These are phyloP conservation scores for Penicillium olsonii DNA, from an alignment of 2,329 filamentous ascomycete genomes.

Conservation along the genomic window DNA sequence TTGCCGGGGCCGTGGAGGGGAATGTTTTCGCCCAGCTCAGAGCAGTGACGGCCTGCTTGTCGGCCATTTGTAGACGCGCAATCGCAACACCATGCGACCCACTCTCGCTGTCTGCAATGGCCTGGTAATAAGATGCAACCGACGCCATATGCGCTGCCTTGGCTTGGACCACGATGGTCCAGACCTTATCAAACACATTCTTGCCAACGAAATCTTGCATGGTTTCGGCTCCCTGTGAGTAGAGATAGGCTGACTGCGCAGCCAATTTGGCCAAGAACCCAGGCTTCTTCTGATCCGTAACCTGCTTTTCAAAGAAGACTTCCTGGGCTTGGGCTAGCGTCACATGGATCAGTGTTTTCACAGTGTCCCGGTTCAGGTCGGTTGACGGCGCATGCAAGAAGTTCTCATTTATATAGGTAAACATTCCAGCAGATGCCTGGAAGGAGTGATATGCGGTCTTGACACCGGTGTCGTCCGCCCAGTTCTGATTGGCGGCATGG, in stretches of 20 bases:
- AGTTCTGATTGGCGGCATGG: conserved; percentile 89
- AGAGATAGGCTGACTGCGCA: conserved; percentile 85
- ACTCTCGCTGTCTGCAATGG: conserved; percentile 83
- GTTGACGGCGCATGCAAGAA: conserved; percentile 95
- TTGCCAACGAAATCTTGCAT: conserved; percentile 90
- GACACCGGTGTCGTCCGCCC: conserved; percentile 86
- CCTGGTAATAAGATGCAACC: conserved; percentile 90
- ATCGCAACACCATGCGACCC: conserved; percentile 85
- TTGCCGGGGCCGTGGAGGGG: conserved; percentile 74
- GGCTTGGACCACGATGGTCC: conserved; percentile 70
- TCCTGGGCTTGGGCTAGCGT: conserved; percentile 97
- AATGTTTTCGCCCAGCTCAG: conserved; percentile 75
- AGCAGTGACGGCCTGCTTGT: conserved; percentile 76
- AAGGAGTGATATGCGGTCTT: conserved; percentile 98
- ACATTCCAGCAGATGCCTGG: conserved; percentile 98
- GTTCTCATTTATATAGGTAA: conserved; percentile 99
- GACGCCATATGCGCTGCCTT: conserved; percentile 84
- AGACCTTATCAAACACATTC: conserved; percentile 91
- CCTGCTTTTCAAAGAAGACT: conserved; percentile 95
- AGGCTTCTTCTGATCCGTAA: conserved; percentile 88
- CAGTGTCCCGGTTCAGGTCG: conserved; percentile 92
- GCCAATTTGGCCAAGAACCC: conserved; percentile 90
- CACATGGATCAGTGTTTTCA: conserved; percentile 89
- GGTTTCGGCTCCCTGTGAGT: conserved; percentile 83
- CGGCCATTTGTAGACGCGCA: conserved; percentile 77